phyloP scores from a whole-genome alignment of 75 land plant species.

The Larix kaempferi region DNA sequence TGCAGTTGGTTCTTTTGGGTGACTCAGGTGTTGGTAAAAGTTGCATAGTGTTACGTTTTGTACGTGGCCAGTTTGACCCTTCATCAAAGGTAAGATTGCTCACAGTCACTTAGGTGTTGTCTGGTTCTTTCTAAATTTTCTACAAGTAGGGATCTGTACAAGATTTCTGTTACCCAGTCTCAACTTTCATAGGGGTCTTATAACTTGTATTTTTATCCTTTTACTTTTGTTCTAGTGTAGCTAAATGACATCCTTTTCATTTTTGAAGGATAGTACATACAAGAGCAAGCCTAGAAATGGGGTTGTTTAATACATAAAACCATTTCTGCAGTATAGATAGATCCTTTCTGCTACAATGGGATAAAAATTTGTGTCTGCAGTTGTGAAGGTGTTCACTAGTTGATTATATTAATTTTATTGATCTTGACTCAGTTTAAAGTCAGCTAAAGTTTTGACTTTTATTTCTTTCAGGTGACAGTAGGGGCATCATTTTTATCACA shows the following conservation, averaged over 20 bases:
- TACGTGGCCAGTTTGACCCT: conserved; percentile 98
- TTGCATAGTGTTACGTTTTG: conserved; percentile 97
- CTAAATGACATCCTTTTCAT: not conserved
- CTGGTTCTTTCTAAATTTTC: not conserved
- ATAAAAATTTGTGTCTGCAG: not conserved
- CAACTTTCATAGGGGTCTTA: not conserved
- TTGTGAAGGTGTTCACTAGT: not conserved
- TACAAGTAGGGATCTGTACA: not conserved
- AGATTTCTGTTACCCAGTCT: not conserved
- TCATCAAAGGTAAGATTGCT: conserved; percentile 73
- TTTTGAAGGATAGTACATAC: not conserved
- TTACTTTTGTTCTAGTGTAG: not conserved
- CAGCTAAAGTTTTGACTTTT: not conserved
- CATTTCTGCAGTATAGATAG: not conserved
- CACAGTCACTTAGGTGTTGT: not conserved
- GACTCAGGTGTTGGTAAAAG: conserved; percentile 99
- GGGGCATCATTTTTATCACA: conserved; percentile 98
- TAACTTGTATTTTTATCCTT: not conserved
- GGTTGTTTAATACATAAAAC: too few relatives aligned
- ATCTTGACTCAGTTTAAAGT: not conserved
- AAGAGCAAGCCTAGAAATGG: not conserved
- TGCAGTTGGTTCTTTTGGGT: conserved; percentile 84
- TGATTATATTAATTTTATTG: not conserved
- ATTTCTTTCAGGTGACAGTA: conserved; percentile 77
- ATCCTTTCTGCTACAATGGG: not conserved